phyloP scores from a whole-genome alignment of 495 filamentous ascomycete species.

The Aspergillus affinis region DNA sequence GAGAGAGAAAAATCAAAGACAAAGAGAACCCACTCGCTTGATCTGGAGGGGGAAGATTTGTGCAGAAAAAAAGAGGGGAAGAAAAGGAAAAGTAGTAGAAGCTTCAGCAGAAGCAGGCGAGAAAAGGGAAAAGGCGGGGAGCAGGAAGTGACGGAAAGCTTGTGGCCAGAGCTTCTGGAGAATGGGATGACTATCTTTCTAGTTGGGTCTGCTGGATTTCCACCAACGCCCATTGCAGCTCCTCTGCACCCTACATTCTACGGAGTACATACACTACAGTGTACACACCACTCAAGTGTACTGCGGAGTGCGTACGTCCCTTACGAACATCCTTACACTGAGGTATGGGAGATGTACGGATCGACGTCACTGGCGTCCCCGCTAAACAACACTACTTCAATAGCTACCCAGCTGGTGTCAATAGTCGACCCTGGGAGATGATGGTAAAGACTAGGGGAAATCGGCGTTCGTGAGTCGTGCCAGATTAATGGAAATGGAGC shows the following conservation, averaged over 20 bases:
- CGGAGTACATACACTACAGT: too few species aligned
- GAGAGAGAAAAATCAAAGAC: neutral
- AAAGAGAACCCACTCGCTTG: neutral
- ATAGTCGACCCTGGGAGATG: conserved; percentile 9
- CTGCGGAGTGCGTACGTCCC: too few species aligned
- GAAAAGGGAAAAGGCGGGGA: neutral
- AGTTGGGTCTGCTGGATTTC: neutral
- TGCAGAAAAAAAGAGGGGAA: neutral
- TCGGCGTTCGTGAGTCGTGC: too few species aligned
- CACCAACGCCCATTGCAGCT: neutral
- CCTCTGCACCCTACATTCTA: too few species aligned
- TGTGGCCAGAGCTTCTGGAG: conserved; percentile 19
- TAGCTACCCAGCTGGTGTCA: conserved; percentile 17
- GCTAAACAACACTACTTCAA: conserved; percentile 14
- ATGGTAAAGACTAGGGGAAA: neutral
- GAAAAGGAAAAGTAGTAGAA: neutral
- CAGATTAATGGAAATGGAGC: neutral
- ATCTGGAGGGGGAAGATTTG: neutral
- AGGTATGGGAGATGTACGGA: conserved; percentile 2
- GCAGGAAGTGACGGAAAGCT: conserved; percentile 12
- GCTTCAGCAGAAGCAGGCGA: neutral
- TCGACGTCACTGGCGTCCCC: conserved; percentile 7
- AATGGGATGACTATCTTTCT: neutral
- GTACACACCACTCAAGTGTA: too few species aligned
- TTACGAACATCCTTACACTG: too few species aligned